These are phyloP conservation scores for Simmondsia chinensis DNA, from an alignment of 148 eudicot genomes.

Conservation along the genomic window DNA sequence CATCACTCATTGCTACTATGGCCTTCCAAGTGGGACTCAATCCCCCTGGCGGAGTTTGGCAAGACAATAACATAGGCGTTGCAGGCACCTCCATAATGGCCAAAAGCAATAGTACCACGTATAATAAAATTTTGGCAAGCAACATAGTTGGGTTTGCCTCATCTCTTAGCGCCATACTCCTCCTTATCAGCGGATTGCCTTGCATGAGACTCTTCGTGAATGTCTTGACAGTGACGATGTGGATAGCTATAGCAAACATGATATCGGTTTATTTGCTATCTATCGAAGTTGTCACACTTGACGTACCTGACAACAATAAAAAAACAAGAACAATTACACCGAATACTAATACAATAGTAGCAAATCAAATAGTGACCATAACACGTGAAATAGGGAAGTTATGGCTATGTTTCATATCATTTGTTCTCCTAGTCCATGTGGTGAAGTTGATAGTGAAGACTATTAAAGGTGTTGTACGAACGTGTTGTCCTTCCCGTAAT, in stretches of 20 bases:
- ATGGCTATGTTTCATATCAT: conserved; percentile 1
- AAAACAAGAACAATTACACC: no score
- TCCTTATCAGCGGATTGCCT: conserved; percentile 29
- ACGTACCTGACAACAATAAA: no score
- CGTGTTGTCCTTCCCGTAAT: no score
- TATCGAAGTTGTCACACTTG: neutral
- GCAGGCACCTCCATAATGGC: conserved; percentile 15
- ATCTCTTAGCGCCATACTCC: conserved; percentile 15
- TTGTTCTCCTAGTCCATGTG: conserved; percentile 6
- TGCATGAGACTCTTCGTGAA: conserved; percentile 5
- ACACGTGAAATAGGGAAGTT: neutral
- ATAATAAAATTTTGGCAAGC: neutral
- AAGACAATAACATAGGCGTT: conserved; percentile 1
- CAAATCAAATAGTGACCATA: neutral
- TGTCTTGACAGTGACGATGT: conserved; percentile 12
- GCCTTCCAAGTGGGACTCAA: conserved; percentile 13
- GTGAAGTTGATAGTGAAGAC: neutral
- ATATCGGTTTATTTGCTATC: conserved; percentile 5
- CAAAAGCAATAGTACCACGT: neutral
- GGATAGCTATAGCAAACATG: conserved; percentile 19
- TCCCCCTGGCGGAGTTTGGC: conserved; percentile 26
- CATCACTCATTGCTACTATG: conserved; percentile 20
- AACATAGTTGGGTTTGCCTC: conserved; percentile 10
- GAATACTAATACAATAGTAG: no score
- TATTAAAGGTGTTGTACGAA: neutral